A percentile compares a stretch with the other conserved stretches of the same genome.
Evolutionary conservation across 2,329 filamentous ascomycete species (phyloP).

Genomic region (Talaromyces sp.): DNA sequence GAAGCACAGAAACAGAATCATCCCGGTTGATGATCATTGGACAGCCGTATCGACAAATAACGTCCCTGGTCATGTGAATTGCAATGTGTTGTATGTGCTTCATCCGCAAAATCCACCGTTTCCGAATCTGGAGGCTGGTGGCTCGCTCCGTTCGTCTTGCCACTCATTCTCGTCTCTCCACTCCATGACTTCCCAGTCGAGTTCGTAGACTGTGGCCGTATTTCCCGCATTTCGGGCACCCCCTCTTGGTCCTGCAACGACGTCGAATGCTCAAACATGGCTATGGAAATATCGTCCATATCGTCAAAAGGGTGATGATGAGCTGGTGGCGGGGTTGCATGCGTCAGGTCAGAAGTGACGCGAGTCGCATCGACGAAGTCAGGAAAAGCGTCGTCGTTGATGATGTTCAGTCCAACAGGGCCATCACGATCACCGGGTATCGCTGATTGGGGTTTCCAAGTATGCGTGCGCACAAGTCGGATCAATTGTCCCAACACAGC

Average conservation of each 20-base stretch:
- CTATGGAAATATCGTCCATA: constrained; percentile 36
- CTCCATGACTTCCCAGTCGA: constrained; percentile 31
- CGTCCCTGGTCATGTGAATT: not conserved
- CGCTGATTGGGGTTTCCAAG: constrained; percentile 38
- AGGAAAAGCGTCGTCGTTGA: constrained; percentile 30
- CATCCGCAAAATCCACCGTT: constrained; percentile 5
- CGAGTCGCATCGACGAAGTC: constrained; percentile 47
- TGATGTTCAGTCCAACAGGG: not conserved
- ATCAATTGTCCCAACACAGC: constrained; percentile 48
- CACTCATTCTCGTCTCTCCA: constrained; percentile 27
- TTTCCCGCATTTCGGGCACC: constrained; percentile 19
- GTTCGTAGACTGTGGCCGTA: constrained; percentile 17
- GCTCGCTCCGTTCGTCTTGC: not conserved
- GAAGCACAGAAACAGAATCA: not conserved
- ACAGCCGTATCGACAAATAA: not conserved
- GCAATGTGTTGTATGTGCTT: not conserved
- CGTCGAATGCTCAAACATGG: constrained; percentile 36
- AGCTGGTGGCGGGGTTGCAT: constrained; percentile 27
- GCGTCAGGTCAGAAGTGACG: constrained; percentile 42
- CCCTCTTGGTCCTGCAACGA: constrained; percentile 19
- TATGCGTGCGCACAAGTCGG: constrained; percentile 38
- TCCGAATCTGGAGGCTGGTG: not conserved
- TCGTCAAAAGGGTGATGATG: constrained; percentile 34
- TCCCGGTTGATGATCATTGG: constrained; percentile 1
- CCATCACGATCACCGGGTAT: constrained; percentile 18